Evolutionary conservation across 2,329 filamentous ascomycete genomes (phyloP).

Genomic region (Sclerotinia subarctica): DNA sequence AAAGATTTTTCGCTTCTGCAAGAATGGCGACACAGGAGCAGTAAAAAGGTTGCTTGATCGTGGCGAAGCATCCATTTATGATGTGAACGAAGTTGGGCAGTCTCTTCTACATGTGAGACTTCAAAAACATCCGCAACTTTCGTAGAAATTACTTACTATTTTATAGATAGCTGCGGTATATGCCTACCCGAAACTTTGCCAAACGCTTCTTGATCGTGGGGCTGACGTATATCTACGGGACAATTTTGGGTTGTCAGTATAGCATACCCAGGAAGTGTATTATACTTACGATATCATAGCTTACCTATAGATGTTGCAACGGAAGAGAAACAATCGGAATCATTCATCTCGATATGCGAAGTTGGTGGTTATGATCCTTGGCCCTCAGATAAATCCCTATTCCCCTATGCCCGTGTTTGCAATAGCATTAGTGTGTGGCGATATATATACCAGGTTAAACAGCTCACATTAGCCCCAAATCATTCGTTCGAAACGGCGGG

Average conservation of each 20-base stretch:
- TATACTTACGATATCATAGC: background rate
- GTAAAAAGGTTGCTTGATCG: conserved; percentile 15
- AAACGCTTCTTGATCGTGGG: background rate
- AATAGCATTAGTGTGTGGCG: no score
- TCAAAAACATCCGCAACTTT: accelerated
- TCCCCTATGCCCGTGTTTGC: no score
- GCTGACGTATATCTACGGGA: background rate
- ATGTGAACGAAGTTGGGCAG: background rate
- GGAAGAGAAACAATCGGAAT: background rate
- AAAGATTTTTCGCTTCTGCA: background rate
- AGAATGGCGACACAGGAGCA: background rate
- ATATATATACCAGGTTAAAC: no score
- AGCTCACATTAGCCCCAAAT: no score
- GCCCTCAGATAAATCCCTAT: no score
- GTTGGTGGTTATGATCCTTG: no score
- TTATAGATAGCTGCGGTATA: accelerated
- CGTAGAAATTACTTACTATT: background rate
- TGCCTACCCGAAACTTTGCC: background rate
- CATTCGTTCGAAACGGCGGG: no score
- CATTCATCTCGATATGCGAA: no score
- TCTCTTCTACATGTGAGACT: conserved; percentile 22
- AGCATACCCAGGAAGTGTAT: background rate
- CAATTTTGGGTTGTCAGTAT: accelerated
- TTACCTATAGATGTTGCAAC: background rate
- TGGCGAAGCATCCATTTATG: conserved; percentile 21